These are phyloP conservation scores for Chaetomium strumarium DNA, from an alignment of 2,329 filamentous ascomycete genomes.

Conservation along the genomic window DNA sequence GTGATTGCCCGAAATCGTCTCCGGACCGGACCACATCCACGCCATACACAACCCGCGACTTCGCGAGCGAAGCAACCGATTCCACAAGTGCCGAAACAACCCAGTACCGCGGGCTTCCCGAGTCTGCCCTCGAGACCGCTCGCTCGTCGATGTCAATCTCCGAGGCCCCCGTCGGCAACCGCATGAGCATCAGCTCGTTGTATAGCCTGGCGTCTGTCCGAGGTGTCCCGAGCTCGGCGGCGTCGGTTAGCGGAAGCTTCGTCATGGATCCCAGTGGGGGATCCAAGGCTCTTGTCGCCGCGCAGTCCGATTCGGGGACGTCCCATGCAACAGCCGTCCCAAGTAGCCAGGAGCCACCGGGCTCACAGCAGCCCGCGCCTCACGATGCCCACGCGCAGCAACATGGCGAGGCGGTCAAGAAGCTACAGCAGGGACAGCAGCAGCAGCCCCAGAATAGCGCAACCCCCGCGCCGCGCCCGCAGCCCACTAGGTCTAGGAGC, in stretches of 20 bases:
- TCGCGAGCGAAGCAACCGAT: constrained; percentile 30
- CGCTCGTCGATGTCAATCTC: constrained; percentile 46
- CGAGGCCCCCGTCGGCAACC: constrained; percentile 49
- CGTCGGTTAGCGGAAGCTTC: constrained; percentile 48
- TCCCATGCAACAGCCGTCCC: constrained; percentile 51
- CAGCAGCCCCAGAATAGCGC: constrained; percentile 13
- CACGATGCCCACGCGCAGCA: constrained; percentile 36
- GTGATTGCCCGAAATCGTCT: background rate
- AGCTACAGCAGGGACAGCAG: constrained; percentile 26
- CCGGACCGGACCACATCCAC: background rate
- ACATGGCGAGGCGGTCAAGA: constrained; percentile 41
- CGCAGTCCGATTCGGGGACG: constrained; percentile 46
- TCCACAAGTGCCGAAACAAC: constrained; percentile 18
- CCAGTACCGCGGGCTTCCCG: constrained; percentile 37
- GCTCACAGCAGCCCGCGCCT: constrained; percentile 42
- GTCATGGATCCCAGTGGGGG: constrained; percentile 40
- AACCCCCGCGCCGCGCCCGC: constrained; percentile 33
- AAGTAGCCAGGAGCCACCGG: constrained; percentile 37
- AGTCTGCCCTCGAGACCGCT: constrained; percentile 39
- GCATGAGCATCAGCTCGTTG: constrained; percentile 67
- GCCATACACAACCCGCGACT: constrained; percentile 18
- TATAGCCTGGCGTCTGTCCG: constrained; percentile 62
- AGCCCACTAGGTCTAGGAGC: constrained; percentile 58
- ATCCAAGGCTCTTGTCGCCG: constrained; percentile 34
- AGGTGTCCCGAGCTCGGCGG: constrained; percentile 45